Evolutionary conservation across 208 protist genomes (phyloP).

Genomic region (Leishmania major): DNA sequence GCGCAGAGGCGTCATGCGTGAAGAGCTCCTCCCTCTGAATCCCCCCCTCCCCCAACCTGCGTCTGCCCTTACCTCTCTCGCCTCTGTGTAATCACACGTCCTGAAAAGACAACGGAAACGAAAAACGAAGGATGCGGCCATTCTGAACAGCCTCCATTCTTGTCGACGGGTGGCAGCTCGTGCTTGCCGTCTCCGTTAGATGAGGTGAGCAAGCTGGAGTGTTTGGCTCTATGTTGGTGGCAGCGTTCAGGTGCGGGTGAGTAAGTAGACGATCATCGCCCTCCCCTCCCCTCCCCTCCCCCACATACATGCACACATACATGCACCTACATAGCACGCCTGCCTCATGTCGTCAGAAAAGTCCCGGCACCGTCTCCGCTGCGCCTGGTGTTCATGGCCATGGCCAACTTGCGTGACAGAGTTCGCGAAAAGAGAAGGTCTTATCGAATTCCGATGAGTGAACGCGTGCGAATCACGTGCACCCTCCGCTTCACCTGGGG

Average conservation of each 20-base stretch:
- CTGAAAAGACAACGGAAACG: neutral
- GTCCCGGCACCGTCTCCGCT: neutral
- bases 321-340: neutral
- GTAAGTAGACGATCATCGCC: neutral
- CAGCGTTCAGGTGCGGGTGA: neutral
- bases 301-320: neutral
- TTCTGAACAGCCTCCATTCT: neutral
- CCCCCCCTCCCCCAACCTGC: too few species aligned
- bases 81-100: neutral
- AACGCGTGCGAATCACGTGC: neutral
- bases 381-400: neutral
- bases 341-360: neutral
- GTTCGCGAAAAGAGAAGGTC: neutral
- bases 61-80: neutral
- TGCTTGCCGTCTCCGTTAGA: neutral
- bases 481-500: neutral
- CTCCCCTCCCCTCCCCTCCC: neutral
- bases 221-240: neutral
- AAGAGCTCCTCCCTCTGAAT: neutral
- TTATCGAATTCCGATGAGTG: neutral
- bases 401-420: neutral
- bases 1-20: neutral
- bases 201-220: neutral
- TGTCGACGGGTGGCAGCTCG: neutral
- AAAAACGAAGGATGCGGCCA: neutral